Base-by-base conservation (phyloP, 2,329 filamentous ascomycete genomes). In the Trichoderma guizhouense region DNA sequence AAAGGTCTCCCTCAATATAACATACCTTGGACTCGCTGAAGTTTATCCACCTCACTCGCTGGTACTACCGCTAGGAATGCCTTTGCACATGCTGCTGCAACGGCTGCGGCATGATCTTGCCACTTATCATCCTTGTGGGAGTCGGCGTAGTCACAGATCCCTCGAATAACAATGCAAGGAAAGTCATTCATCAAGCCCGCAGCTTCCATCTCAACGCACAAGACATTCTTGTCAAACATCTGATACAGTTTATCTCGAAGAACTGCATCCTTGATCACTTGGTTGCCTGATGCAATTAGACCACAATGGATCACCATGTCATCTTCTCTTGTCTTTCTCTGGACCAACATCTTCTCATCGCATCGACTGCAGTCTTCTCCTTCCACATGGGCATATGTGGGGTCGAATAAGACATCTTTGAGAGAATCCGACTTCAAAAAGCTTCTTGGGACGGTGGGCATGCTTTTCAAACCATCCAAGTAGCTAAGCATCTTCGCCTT, bases 81-180 rank as follows among this genome's bases (percentile, higher is more conserved):
- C 70, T 75, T 79, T 32, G 78, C 76, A 34, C 75, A 78, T 12
- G 78, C 78, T 0, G 81, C 81, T 0, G 82, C 81, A 0, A 77
- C 76, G 0, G 75, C 74, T 0, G 82, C 80, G 0, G 82, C 81
- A 72, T 81, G 83, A 0, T 51, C 47, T 28, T 83, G 80, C 82
- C 81, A 84, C 3, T 51, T 34, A 11, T 83, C 79, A 28, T 78
- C 79, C 66, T 83, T 84, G 68, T 83, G 81, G 0, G 76, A 79
- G 70, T 84, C 82, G 4, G 80, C 76, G 61, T 83, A 84, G 61
- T 83, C 80, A 26, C 79, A 84, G 0, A 84, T 82, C 0, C 81
- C 82, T 21, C 81, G 78, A n/a, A 84, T 80, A 0, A 81, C 76
- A 0, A 84, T 69, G 36, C 79, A 83, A 0, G 79, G 78, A 1